A percentile compares a stretch with the other conserved stretches of the same genome.
phyloP scores from a whole-genome alignment of 768 basidiomycete species.

The Russula lepida region DNA sequence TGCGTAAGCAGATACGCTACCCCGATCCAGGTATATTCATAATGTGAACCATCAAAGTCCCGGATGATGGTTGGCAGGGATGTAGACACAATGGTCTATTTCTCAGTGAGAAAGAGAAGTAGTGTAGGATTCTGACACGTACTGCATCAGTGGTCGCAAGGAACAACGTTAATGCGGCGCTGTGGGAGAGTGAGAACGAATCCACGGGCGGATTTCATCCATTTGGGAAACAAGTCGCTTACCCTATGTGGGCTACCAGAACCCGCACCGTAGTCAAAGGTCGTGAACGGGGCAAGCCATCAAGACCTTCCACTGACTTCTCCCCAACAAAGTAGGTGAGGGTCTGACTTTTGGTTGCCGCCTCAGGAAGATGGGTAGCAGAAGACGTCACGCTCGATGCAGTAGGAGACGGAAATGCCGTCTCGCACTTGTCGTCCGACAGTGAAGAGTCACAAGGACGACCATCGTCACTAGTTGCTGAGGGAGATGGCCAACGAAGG shows the following conservation, averaged over 20 bases:
- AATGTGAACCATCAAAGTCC: slow-evolving; percentile 56
- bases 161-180: slow-evolving; percentile 73
- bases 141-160: slow-evolving; percentile 84
- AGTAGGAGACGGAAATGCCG: neutral
- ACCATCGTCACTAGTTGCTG: slow-evolving; percentile 1
- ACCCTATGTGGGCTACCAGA: slow-evolving; percentile 21
- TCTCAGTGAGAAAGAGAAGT: slow-evolving; percentile 5
- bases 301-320: neutral
- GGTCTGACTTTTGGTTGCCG: neutral
- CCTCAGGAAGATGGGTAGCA: slow-evolving; percentile 11
- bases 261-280: slow-evolving; percentile 15
- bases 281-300: slow-evolving; percentile 2
- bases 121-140: slow-evolving; percentile 25
- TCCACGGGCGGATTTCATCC: neutral
- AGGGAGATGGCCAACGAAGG: slow-evolving; percentile 12
- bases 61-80: slow-evolving; percentile 72
- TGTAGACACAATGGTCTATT: slow-evolving; percentile 69
- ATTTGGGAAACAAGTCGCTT: slow-evolving; percentile 7
- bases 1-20: slow-evolving; percentile 82
- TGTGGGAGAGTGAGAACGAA: slow-evolving; percentile 25
- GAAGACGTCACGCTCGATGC: slow-evolving; percentile 10
- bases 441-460: neutral
- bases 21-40: slow-evolving; percentile 80
- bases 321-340: slow-evolving; percentile 1
- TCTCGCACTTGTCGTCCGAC: neutral